Evolutionary conservation across 2,329 filamentous ascomycete genomes (phyloP), one percentile per base, ranked within the genome.

Genomic region (Pyricularia pennisetigena): DNA sequence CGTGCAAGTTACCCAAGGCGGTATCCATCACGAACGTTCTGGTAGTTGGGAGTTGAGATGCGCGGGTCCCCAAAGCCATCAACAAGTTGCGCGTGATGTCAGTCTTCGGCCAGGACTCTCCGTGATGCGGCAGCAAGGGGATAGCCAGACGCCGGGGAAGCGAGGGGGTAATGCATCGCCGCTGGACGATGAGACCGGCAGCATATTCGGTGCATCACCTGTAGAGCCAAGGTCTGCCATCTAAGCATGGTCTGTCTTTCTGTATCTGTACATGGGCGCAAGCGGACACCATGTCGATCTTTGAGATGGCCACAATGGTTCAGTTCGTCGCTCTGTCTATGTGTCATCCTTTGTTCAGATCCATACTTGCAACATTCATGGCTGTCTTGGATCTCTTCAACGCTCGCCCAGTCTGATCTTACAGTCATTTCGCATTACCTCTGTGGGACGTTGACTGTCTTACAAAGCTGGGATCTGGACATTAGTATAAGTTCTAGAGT

Each of bases 1-100:
- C 68, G 74, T 84, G 3, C 73, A 76, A 0, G 75, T 82, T 3
- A 76, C 78, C 0, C 76, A 75, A 62, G 73, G 73, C 7, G 82
- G 82, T 16, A 41, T 71, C 4, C 75, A 76, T 3, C 81, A 83
- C 41, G 82, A 82, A 71, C 78, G 82, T 7, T 73, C 81, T 16
- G 82, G 82, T 1, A 84, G 82, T 72, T 85, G 83, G 83, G 83
- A 85, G 71, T 74, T 85, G 67, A 71, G 74, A 1, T 71, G 72
- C 28, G 74, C 74, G 20, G 20, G 5, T n/a, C 41, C 20, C 16
- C 41, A 54, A 54, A 54, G 8, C 6, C 10, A 54, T 20, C 41
- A 54, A 9, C 41, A 54, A n/a, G 41, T 14, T 54, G 41, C 20
- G 41, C 41, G 41, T 54, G 20, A 7, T n/a, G 41, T 54, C 12